Evolutionary conservation across 768 basidiomycete genomes (phyloP).

Genomic region (Suillus fuscotomentosus): DNA sequence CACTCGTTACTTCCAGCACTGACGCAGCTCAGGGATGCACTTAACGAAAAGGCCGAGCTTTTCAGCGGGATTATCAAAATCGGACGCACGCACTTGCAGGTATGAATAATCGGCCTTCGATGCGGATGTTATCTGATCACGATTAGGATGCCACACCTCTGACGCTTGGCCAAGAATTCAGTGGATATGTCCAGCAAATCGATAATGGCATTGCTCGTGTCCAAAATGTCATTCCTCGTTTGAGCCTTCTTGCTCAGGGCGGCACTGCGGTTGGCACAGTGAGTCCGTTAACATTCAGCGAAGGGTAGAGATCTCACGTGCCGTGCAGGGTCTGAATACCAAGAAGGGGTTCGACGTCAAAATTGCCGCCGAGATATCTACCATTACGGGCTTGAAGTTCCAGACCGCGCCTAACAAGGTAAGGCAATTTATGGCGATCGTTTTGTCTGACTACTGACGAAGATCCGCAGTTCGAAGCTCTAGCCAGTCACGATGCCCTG

Average conservation of each 20-base stretch:
- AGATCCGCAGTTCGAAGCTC: slow-evolving; percentile 81
- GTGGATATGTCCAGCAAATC: slow-evolving; percentile 95
- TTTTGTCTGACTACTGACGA: not conserved
- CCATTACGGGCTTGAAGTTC: slow-evolving; percentile 87
- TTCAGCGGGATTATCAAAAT: slow-evolving; percentile 98
- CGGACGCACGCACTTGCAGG: slow-evolving; percentile 94
- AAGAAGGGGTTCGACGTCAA: slow-evolving; percentile 95
- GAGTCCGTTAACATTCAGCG: slow-evolving; percentile 24
- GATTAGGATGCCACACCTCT: slow-evolving; percentile 92
- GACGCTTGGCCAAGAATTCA: slow-evolving; percentile 98
- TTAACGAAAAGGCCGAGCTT: slow-evolving; percentile 76
- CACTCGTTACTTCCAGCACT: slow-evolving; percentile 82
- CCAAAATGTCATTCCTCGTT: slow-evolving; percentile 75
- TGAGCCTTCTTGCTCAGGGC: slow-evolving; percentile 92
- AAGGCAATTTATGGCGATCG: slow-evolving; percentile 12
- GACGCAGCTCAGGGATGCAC: slow-evolving; percentile 76
- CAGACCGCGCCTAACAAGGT: slow-evolving; percentile 98
- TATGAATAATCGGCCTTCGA: slow-evolving; percentile 17
- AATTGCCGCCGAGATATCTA: slow-evolving; percentile 88
- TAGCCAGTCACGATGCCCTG: slow-evolving; percentile 97
- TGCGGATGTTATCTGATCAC: slow-evolving; percentile 7
- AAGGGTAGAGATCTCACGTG: slow-evolving; percentile 7
- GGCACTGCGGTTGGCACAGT: slow-evolving; percentile 99
- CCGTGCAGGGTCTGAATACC: slow-evolving; percentile 86
- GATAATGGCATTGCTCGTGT: slow-evolving; percentile 87